These are phyloP conservation scores for Hepatocystis sp. DNA, from an alignment of 169 alveolate genomes.

Conservation along the genomic window DNA sequence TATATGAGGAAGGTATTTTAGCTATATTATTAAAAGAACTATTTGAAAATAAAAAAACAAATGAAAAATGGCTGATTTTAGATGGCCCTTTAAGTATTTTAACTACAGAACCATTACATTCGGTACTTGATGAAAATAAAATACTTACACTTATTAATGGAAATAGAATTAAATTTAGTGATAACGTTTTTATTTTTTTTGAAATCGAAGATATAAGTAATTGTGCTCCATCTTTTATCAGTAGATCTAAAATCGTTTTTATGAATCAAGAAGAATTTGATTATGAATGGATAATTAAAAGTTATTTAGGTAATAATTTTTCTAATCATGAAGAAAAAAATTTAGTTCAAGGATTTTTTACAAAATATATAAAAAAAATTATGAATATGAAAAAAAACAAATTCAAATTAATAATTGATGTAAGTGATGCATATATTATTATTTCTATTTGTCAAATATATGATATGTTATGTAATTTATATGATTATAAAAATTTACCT, in stretches of 20 bases:
- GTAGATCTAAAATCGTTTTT: conserved; percentile 99
- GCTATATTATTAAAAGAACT: conserved; percentile 48
- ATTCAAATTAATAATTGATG: conserved; percentile 56
- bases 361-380: conserved; percentile 63
- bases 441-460: conserved; percentile 70
- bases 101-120: conserved; percentile 99
- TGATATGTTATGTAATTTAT: conserved; percentile 71
- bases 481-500: conserved; percentile 72
- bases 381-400: conserved; percentile 70
- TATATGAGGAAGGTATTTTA: conserved; percentile 70
- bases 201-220: conserved; percentile 96
- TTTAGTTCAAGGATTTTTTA: conserved; percentile 71
- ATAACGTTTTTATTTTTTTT: conserved; percentile 87
- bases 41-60: conserved; percentile 76
- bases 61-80: conserved; percentile 97
- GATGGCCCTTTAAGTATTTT: conserved; percentile 99
- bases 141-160: conserved; percentile 97
- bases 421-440: conserved; percentile 70
- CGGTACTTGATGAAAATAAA: conserved; percentile 98
- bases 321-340: conserved; percentile 49
- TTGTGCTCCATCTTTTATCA: conserved; percentile 98
- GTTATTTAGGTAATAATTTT: conserved; percentile 44
- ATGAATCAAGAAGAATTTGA: conserved; percentile 94
- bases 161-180: conserved; percentile 94
- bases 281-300: conserved; percentile 62